These are phyloP conservation scores for Priceomyces melissophilus DNA, from an alignment of 805 yeast species.

Conservation along the genomic window DNA sequence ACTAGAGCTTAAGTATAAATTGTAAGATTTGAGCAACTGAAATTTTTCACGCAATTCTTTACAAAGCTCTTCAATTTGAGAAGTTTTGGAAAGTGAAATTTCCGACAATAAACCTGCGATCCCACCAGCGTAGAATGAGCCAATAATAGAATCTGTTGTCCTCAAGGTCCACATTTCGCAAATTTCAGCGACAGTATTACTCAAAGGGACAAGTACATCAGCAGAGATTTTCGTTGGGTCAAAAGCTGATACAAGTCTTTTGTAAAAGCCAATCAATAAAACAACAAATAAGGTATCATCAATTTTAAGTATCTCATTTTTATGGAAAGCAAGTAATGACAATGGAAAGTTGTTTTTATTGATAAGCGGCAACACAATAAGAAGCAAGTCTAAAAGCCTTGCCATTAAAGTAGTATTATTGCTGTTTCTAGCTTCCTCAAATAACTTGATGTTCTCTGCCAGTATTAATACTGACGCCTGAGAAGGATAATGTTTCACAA, in stretches of 20 bases:
- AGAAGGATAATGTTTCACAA: not conserved
- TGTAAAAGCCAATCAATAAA: slow-evolving; percentile 23
- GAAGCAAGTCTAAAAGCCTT: slow-evolving; percentile 16
- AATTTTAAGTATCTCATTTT: slow-evolving; percentile 12
- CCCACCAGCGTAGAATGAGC: slow-evolving; percentile 13
- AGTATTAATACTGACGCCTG: slow-evolving; percentile 3
- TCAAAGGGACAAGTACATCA: slow-evolving; percentile 5
- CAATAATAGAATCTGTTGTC: slow-evolving; percentile 8
- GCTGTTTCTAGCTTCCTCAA: slow-evolving; percentile 6
- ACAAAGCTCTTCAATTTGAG: slow-evolving; percentile 4
- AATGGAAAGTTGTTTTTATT: slow-evolving; percentile 2
- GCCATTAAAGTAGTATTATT: slow-evolving; percentile 15
- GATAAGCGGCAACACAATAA: slow-evolving; percentile 12
- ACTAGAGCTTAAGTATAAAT: slow-evolving; percentile 11
- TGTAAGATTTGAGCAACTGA: slow-evolving; percentile 18
- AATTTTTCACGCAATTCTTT: slow-evolving; percentile 6
- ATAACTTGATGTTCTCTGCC: slow-evolving; percentile 6
- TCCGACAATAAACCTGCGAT: slow-evolving; percentile 17
- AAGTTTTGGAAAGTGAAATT: slow-evolving; percentile 15
- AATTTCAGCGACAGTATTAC: slow-evolving; percentile 7
- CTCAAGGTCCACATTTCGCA: slow-evolving; percentile 6
- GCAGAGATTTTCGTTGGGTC: not conserved
- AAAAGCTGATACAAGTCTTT: slow-evolving; percentile 13
- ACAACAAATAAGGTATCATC: slow-evolving; percentile 26
- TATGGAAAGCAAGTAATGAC: slow-evolving; percentile 8